Base-by-base conservation (phyloP, 2,329 filamentous ascomycete genomes). In the Acrodontium crateriforme region DNA sequence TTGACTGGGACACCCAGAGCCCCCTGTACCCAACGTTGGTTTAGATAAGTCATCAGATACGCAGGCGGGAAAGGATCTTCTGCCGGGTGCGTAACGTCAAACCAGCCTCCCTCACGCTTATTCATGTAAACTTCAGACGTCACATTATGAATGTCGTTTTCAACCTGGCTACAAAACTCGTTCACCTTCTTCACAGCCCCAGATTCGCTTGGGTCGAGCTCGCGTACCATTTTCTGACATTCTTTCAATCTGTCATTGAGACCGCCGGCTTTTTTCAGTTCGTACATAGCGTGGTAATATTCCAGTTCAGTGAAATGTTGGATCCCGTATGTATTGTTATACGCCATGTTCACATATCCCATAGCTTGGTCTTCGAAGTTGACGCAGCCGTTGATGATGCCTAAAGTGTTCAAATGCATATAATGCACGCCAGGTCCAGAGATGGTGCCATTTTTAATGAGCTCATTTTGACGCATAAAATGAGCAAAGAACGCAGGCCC, bases 281-380 rank as follows among this genome's bases (percentile, higher is more conserved):
- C 60, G 18, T 59, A 55, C 24, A 61, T 35, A 19, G 39, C 36
- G 17, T 34, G 24, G 2, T 44, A 27, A 24, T 45, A 45, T 12
- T 62, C 56, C 2, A 59, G 56, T 2, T 64, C 52, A 27, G 63
- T 60, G 37, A 78, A 63, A 2, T 64, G 58, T 36, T 41, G 20
- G 20, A 74, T 56, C n/a, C 60, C 62, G 35, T 73, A 74, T 2
- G 68, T 69, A 36, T 73, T 73, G 46, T 72, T 68, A 45, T 61
- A 65, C 0, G 67, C 59, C 11, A 50, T 44, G 6, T 34, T 37
- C 12, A 42, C 38, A 17, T 45, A 45, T 4, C 52, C 52, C 1
- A 56, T 54, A 25, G 55, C 53, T 44, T 68, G 61, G 2, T 62
- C 54, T 3, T 61, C 53, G 13, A 61, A 47, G 39, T 71, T 67